These are phyloP conservation scores for Ostreobium quekettii DNA, from an alignment of 139 green algal species.

Conservation along the genomic window DNA sequence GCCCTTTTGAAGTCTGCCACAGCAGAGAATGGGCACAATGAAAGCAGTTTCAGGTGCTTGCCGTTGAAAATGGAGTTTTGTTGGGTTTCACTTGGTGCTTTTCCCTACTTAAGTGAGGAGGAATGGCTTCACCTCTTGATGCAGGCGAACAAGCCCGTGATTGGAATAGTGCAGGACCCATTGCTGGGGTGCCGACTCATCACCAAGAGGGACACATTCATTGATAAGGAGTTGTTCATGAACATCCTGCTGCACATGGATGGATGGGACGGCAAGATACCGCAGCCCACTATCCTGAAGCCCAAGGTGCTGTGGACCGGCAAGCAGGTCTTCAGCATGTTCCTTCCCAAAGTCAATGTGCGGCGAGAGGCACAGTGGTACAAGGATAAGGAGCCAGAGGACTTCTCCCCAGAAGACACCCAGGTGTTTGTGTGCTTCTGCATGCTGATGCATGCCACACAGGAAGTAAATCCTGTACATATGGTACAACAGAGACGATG, in stretches of 20 bases:
- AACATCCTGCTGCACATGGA: constrained; percentile 95
- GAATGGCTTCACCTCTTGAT: background rate
- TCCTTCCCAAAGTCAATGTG: constrained; percentile 84
- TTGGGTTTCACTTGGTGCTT: too few relatives aligned
- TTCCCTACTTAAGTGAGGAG: too few relatives aligned
- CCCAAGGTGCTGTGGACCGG: constrained; percentile 86
- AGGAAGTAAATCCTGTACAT: too few relatives aligned
- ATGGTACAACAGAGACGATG: too few relatives aligned
- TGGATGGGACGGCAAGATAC: constrained; percentile 87
- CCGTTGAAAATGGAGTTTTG: too few relatives aligned
- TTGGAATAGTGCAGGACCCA: constrained; percentile 97
- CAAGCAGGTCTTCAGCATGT: constrained; percentile 82
- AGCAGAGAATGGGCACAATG: too few relatives aligned
- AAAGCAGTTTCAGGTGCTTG: too few relatives aligned
- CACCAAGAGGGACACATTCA: constrained; percentile 97
- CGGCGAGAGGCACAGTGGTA: constrained; percentile 71
- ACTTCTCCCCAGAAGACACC: constrained; percentile 78
- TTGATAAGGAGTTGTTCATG: constrained; percentile 92
- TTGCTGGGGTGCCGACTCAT: constrained; percentile 89
- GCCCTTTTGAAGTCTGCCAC: too few relatives aligned
- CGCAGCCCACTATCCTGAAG: constrained; percentile 91
- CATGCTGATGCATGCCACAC: background rate
- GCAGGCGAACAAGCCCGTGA: constrained; percentile 94
- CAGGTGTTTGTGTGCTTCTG: constrained; percentile 40
- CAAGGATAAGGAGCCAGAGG: constrained; percentile 66